Percentiles rank a stretch among this genome's conserved stretches.
Conservation (phyloP, 129 eudicot species). For the Deinandra increscens region DNA sequence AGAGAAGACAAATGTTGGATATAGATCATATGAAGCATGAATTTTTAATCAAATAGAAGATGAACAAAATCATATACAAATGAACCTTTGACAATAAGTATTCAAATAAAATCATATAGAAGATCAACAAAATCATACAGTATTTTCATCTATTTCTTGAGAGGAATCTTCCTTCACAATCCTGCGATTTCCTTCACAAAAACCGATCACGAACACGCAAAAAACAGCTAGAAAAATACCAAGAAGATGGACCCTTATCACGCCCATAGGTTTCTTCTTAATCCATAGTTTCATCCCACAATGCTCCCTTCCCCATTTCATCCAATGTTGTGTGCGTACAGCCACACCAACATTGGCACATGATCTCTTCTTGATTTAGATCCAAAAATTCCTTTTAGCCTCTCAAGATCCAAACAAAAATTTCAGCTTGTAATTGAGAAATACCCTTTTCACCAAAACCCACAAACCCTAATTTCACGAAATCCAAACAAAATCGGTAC, state of each 20-base stretch:
- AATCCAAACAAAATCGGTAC: not conserved
- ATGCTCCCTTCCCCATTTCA: conserved; percentile 37
- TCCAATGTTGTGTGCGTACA: conserved; percentile 19
- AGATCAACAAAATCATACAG: conserved; percentile 40
- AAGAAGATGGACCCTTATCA: conserved; percentile 38
- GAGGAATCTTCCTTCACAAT: conserved; percentile 25
- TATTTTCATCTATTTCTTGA: conserved; percentile 44
- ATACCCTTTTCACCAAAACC: not conserved
- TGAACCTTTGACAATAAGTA: not conserved
- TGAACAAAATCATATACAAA: not conserved
- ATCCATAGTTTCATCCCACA: conserved; percentile 33
- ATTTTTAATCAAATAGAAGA: not conserved
- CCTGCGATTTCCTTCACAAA: conserved; percentile 46
- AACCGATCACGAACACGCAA: conserved; percentile 39
- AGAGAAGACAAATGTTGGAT: not conserved
- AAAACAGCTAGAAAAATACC: conserved; percentile 43
- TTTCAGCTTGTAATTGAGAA: not conserved
- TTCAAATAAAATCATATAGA: not conserved
- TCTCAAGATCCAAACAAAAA: conserved; percentile 18
- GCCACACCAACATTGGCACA: conserved; percentile 23
- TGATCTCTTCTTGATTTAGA: conserved; percentile 13
- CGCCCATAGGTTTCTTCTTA: conserved; percentile 52
- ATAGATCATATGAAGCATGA: not conserved
- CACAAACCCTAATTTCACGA: conserved; percentile 14
- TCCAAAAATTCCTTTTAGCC: conserved; percentile 7